These are phyloP conservation scores for Bromus sterilis DNA, from an alignment of 176 grass and related monocot species.

Conservation along the genomic window DNA sequence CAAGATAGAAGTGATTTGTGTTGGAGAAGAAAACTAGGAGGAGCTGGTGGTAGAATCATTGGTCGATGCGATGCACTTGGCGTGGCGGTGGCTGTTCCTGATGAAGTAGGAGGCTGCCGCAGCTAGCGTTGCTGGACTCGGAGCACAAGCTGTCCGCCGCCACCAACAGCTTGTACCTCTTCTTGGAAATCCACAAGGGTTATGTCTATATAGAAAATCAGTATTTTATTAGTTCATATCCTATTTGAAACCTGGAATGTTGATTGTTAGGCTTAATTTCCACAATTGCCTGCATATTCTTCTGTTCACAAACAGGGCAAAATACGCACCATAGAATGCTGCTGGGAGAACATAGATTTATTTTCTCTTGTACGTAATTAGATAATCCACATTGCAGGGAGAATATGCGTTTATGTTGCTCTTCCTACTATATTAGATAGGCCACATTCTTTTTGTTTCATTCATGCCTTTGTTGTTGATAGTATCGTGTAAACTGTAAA, in stretches of 20 bases:
- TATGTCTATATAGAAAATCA: conserved; percentile 99
- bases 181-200: no score
- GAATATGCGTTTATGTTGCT: no score
- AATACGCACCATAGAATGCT: background rate
- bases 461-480: background rate
- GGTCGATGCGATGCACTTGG: no score
- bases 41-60: no score
- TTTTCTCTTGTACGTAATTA: background rate
- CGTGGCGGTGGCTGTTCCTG: no score
- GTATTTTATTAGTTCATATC: conserved; percentile 81
- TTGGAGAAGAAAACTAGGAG: no score
- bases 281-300: background rate
- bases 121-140: no score
- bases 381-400: background rate
- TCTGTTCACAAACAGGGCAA: background rate
- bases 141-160: no score
- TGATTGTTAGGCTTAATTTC: background rate
- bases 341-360: background rate
- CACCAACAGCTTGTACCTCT: no score
- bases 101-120: no score
- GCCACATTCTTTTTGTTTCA: no score
- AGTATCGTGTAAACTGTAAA: background rate
- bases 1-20: no score
- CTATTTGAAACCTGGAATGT: background rate
- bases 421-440: conserved; percentile 16